Evolutionary conservation across 306 rosid genomes (phyloP).

Genomic region (Cicer chorassanicum): DNA sequence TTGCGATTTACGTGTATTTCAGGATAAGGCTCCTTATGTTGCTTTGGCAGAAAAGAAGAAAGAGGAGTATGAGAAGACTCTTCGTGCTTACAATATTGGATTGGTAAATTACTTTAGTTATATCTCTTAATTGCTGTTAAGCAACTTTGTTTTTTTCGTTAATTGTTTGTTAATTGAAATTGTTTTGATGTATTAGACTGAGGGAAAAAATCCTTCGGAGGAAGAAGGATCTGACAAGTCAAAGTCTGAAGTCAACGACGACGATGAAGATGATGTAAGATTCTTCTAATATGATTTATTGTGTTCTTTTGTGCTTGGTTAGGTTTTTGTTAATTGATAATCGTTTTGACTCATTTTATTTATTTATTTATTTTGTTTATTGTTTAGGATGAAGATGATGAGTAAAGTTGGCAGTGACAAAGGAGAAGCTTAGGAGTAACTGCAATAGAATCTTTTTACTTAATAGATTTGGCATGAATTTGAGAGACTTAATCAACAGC

Average conservation of each 20-base stretch:
- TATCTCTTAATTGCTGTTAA: too few relatives aligned
- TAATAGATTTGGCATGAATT: slow-evolving; percentile 23
- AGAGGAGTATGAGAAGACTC: slow-evolving; percentile 56
- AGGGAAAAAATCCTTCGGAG: slow-evolving; percentile 58
- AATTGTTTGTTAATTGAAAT: neutral
- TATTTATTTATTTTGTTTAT: neutral
- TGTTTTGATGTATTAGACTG: slow-evolving; percentile 48
- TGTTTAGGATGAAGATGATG: slow-evolving; percentile 62
- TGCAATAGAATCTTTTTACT: slow-evolving; percentile 16
- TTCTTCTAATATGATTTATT: neutral
- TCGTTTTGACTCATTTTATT: neutral
- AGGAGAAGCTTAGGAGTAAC: slow-evolving; percentile 38
- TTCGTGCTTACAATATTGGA: slow-evolving; percentile 65
- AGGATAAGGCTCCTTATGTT: slow-evolving; percentile 75
- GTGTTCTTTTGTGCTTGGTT: neutral
- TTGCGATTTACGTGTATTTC: neutral
- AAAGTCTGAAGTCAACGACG: slow-evolving; percentile 77
- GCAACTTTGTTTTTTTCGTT: neutral
- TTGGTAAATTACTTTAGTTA: slow-evolving; percentile 39
- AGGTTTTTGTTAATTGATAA: too few relatives aligned
- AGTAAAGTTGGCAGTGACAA: slow-evolving; percentile 22
- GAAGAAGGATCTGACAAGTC: slow-evolving; percentile 85
- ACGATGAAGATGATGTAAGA: slow-evolving; percentile 65
- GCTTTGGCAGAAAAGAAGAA: slow-evolving; percentile 75
- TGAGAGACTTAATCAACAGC: slow-evolving; percentile 31